Evolutionary conservation across 1,284 basidiomycete genomes (phyloP).

Genomic region (Cutaneotrichosporon sp.): DNA sequence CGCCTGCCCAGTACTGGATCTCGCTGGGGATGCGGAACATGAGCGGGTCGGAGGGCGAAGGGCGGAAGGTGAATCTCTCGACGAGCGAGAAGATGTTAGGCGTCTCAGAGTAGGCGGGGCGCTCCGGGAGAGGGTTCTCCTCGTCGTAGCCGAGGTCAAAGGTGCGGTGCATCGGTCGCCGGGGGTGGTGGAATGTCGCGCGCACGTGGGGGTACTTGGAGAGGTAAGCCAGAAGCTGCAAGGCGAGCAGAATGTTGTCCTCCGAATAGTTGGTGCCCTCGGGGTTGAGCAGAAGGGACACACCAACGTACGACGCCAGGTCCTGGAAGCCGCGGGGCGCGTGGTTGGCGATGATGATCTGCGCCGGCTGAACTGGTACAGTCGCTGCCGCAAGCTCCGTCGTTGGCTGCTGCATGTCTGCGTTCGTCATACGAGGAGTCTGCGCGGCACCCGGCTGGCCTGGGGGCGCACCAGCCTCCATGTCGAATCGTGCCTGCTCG

Average conservation of each 20-base stretch:
- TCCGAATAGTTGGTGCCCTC: slow-evolving; percentile 71
- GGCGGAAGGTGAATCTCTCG: slow-evolving; percentile 92
- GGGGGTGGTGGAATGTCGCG: slow-evolving; percentile 90
- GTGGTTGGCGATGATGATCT: slow-evolving; percentile 54
- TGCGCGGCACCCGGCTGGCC: slow-evolving; percentile 47
- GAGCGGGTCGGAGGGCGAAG: slow-evolving; percentile 74
- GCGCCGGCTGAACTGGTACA: slow-evolving; percentile 30
- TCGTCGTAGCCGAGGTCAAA: slow-evolving; percentile 44
- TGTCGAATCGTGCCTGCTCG: slow-evolving; percentile 48
- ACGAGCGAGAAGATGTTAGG: slow-evolving; percentile 95
- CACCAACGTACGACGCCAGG: slow-evolving; percentile 48
- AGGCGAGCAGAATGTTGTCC: slow-evolving; percentile 86
- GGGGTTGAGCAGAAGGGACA: slow-evolving; percentile 42
- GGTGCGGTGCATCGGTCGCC: slow-evolving; percentile 56
- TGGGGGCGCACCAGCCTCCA: slow-evolving; percentile 51
- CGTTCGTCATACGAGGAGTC: slow-evolving; percentile 36
- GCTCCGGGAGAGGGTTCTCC: slow-evolving; percentile 44
- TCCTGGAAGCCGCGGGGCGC: slow-evolving; percentile 54
- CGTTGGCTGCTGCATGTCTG: slow-evolving; percentile 22
- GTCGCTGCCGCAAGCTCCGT: slow-evolving; percentile 26
- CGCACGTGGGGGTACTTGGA: slow-evolving; percentile 98
- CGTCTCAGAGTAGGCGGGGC: slow-evolving; percentile 51
- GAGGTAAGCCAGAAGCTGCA: slow-evolving; percentile 93
- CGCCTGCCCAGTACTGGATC: slow-evolving; percentile 99
- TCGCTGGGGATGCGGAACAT: slow-evolving; percentile 77